Evolutionary conservation across 805 yeast species (phyloP), one percentile per base, ranked within the genome.

Genomic region (Ogataea trehaloabstinens): DNA sequence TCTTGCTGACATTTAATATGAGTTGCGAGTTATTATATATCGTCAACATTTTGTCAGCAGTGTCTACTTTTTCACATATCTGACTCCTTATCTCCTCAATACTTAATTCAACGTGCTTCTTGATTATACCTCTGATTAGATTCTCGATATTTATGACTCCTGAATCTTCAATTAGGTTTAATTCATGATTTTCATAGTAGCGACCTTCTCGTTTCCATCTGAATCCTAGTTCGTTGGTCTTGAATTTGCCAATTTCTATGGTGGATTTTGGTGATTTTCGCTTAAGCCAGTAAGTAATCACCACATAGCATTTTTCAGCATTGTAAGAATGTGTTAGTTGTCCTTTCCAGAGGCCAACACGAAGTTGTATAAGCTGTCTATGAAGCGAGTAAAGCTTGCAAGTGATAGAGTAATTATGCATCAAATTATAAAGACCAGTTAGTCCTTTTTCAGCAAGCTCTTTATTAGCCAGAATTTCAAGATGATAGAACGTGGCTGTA

Each of bases 221-320:
- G 50, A 74, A 73, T 20, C 71, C 71, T 20, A 82, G 60, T 22
- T 72, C 67, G 46, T 73, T 66, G 18, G 61, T 55, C 48, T 70
- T 73, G 19, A 52, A 47, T n/a, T 80, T 62, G 0, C 86, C 85
- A 35, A 84, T 72, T 46, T 82, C 85, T 22, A 82, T 67, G 31
- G 72, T 71, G 2, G 82, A 77, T 33, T 68, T 68, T 51, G 72
- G 68, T 34, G 69, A 64, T 22, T 70, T 73, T 31, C 74, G 64
- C 41, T 66, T 68, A 6, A 72, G 67, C 91, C 95, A 86, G 59
- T 85, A 86, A 34, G 74, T 72, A 2, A 85, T 66, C 3, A 70
- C 58, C 10, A 86, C 73, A 16, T 71, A 59, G 19, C 79, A 73
- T 38, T 71, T 68, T 7, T 76, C 79, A 10, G 80, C 68, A 41